Conservation (phyloP, 2,329 filamentous ascomycete species). For the Claviceps capensis region DNA sequence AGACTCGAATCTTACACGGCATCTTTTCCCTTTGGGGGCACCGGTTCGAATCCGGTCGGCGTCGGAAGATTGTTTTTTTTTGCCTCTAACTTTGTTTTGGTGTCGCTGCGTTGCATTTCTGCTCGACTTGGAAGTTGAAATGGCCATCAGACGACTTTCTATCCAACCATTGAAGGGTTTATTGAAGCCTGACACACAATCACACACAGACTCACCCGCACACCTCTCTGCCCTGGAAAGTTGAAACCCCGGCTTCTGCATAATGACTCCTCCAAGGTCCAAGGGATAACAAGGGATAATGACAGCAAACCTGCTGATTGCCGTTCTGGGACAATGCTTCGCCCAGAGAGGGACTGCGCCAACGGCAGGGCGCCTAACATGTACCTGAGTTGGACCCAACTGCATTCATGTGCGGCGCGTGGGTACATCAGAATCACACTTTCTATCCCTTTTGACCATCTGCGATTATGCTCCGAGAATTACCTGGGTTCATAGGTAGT, state of each 20-base stretch:
- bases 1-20: slow-evolving; percentile 13
- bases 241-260: neutral
- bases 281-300: neutral
- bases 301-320: neutral
- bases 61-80: slow-evolving; percentile 8
- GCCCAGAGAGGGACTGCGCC: neutral
- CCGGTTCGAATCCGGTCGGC: slow-evolving; percentile 21
- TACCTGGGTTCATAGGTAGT: too few species aligned
- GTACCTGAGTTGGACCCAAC: too few species aligned
- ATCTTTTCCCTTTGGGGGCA: slow-evolving; percentile 20
- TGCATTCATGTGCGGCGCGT: too few species aligned
- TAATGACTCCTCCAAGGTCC: slow-evolving; percentile 1
- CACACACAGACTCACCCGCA: neutral
- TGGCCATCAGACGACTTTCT: too few species aligned
- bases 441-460: too few species aligned
- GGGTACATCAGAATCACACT: too few species aligned
- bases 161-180: too few species aligned
- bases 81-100: too few species aligned
- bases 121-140: too few species aligned
- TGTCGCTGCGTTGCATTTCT: too few species aligned
- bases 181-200: neutral
- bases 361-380: too few species aligned
- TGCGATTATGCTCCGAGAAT: too few species aligned
- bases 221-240: neutral
- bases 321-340: neutral